A percentile compares a stretch with the other conserved stretches of the same genome.
These are phyloP conservation scores for Dendrocalamus latiflorus DNA, from an alignment of 202 grass and related monocot species.

Conservation along the genomic window DNA sequence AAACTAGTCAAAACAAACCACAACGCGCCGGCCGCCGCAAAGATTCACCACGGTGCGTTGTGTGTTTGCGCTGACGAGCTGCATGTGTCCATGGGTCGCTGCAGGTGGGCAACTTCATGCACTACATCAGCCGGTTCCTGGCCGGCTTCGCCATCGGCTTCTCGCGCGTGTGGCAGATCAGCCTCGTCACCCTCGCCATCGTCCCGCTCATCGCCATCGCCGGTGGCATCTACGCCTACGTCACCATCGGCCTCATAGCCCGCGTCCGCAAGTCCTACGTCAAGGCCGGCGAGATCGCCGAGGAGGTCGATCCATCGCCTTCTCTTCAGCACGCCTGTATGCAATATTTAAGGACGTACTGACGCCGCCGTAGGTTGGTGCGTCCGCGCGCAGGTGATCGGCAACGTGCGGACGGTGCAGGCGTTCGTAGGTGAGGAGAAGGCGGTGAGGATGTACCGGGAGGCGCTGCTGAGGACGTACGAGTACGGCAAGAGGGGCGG, in stretches of 20 bases:
- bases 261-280: too few species aligned
- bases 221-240: constrained; percentile 86
- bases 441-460: constrained; percentile 64
- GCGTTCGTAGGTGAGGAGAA: constrained; percentile 96
- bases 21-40: neutral
- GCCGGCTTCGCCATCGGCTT: constrained; percentile 94
- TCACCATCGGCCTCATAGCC: too few species aligned
- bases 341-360: too few species aligned
- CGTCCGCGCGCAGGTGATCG: constrained; percentile 95
- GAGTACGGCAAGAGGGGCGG: constrained; percentile 84
- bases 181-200: constrained; percentile 92
- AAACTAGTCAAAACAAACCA: neutral
- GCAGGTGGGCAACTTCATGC: constrained; percentile 99
- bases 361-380: too few species aligned
- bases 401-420: constrained; percentile 94
- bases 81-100: neutral
- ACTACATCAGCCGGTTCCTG: constrained; percentile 99
- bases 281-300: too few species aligned
- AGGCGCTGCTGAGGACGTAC: constrained; percentile 66
- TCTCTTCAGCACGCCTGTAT: too few species aligned
- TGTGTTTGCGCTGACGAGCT: neutral
- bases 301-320: constrained; percentile 96
- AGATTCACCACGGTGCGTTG: neutral
- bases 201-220: constrained; percentile 94
- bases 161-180: constrained; percentile 91